Percentiles rank a stretch among this genome's conserved stretches.
Evolutionary conservation across 2,329 filamentous ascomycete genomes (phyloP).

Genomic region (Didymosphaeria variabile): DNA sequence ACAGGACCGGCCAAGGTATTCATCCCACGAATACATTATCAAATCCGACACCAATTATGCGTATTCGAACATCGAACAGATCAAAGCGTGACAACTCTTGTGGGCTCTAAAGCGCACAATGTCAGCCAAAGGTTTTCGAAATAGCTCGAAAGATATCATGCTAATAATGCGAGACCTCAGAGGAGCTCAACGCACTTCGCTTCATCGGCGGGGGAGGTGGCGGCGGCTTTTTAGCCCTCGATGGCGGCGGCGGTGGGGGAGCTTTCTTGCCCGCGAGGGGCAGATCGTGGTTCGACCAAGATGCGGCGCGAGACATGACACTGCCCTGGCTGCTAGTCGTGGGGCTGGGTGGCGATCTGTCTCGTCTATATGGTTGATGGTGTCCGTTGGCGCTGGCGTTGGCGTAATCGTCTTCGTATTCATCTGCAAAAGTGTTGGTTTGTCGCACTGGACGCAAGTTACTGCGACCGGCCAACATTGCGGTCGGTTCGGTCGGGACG

Average conservation of each 20-base stretch:
- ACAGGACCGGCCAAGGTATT: neutral
- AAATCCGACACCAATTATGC: constrained; percentile 2
- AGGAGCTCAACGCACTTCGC: constrained; percentile 59
- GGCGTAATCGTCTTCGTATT: constrained; percentile 47
- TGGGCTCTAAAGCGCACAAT: constrained; percentile 26
- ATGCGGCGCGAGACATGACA: constrained; percentile 60
- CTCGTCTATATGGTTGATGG: constrained; percentile 42
- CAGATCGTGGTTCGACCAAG: constrained; percentile 54
- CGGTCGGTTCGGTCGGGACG: constrained; percentile 63
- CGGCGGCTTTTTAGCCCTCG: constrained; percentile 70
- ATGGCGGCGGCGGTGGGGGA: constrained; percentile 66
- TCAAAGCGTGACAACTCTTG: constrained; percentile 17
- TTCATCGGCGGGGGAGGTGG: constrained; percentile 72
- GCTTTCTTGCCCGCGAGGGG: constrained; percentile 58
- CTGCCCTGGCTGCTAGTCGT: constrained; percentile 60
- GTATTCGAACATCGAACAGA: neutral
- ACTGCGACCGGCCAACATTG: constrained; percentile 58
- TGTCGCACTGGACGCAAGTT: constrained; percentile 55
- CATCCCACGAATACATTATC: neutral
- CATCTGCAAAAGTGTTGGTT: constrained; percentile 46
- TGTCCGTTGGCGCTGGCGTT: constrained; percentile 34
- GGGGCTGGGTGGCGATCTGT: constrained; percentile 62
- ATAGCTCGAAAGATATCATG: constrained; percentile 15
- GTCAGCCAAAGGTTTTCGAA: constrained; percentile 26
- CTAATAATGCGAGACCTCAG: constrained; percentile 49